phyloP scores from a whole-genome alignment of 768 basidiomycete species.

The Amanita polypyramis region DNA sequence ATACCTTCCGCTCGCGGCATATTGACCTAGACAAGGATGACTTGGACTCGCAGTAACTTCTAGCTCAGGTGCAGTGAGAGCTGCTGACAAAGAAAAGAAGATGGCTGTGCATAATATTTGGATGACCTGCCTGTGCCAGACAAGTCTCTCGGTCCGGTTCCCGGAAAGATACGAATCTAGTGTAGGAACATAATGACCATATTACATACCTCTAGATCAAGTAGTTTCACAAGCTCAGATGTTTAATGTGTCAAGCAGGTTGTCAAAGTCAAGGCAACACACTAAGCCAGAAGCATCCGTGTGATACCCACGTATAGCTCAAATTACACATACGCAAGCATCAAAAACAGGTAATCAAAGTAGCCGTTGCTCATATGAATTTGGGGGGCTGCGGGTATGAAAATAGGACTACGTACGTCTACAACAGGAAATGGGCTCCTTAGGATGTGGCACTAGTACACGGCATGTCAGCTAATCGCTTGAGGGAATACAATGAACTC shows the following conservation, averaged over 20 bases:
- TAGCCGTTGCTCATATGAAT: too few relatives aligned
- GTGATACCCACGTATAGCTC: too few relatives aligned
- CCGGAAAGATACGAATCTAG: background rate
- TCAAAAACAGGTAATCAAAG: background rate
- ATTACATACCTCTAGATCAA: too few relatives aligned
- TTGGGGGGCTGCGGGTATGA: too few relatives aligned
- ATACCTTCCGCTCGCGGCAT: constrained; percentile 85
- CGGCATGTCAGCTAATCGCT: too few relatives aligned
- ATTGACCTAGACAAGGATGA: constrained; percentile 9
- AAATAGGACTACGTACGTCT: too few relatives aligned
- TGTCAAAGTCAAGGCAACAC: background rate
- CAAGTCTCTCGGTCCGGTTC: background rate
- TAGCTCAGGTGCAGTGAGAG: background rate
- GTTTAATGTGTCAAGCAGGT: background rate
- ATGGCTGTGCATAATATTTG: constrained; percentile 3
- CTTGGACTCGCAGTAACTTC: background rate
- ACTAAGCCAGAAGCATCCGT: background rate
- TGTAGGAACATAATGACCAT: too few relatives aligned
- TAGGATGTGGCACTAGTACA: background rate
- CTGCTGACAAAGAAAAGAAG: background rate
- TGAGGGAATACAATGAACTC: background rate
- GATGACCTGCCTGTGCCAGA: background rate
- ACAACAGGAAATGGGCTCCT: background rate
- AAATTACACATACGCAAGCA: background rate
- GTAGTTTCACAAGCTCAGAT: too few relatives aligned